phyloP scores from a whole-genome alignment of 352 stramenopile genomes.

The Thraustotheca clavata region DNA sequence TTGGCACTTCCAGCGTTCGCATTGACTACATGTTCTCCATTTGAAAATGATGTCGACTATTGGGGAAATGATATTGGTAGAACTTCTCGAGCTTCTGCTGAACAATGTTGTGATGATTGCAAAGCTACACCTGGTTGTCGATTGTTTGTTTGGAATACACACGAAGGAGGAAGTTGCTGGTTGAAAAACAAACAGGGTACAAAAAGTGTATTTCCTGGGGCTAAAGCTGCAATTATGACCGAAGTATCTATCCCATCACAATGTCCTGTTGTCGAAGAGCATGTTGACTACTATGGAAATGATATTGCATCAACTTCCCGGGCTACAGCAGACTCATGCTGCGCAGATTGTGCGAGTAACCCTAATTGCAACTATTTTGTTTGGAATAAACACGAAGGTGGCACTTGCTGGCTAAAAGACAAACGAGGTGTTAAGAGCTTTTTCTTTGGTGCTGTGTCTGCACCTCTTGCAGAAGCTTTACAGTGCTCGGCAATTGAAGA shows the following conservation, averaged over 20 bases:
- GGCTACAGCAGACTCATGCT: slow-evolving; percentile 18
- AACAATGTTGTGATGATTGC: slow-evolving; percentile 18
- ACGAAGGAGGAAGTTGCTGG: slow-evolving; percentile 20
- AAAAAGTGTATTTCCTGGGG: background rate
- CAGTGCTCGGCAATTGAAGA: slow-evolving; percentile 3
- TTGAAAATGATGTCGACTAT: slow-evolving; percentile 24
- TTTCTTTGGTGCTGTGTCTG: background rate
- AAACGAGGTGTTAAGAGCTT: background rate
- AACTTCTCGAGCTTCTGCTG: slow-evolving; percentile 23
- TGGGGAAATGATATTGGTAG: slow-evolving; percentile 26
- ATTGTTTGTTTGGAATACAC: slow-evolving; percentile 12
- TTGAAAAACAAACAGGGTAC: slow-evolving; percentile 16
- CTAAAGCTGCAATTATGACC: too few relatives aligned
- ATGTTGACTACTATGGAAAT: slow-evolving; percentile 26
- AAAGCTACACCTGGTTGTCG: slow-evolving; percentile 20
- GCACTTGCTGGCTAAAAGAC: slow-evolving; percentile 24
- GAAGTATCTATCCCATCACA: too few relatives aligned
- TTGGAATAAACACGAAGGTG: slow-evolving; percentile 8
- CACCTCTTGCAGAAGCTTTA: too few relatives aligned
- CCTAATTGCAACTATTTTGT: slow-evolving; percentile 13
- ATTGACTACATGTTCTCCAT: background rate
- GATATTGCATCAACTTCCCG: slow-evolving; percentile 28
- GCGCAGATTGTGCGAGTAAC: slow-evolving; percentile 22
- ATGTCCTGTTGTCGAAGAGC: too few relatives aligned
- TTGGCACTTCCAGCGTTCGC: background rate